Percentiles rank a stretch among this genome's conserved stretches.
Evolutionary conservation across 1,139 yeast genomes (phyloP).

Genomic region (Suhomyces terraborum): DNA sequence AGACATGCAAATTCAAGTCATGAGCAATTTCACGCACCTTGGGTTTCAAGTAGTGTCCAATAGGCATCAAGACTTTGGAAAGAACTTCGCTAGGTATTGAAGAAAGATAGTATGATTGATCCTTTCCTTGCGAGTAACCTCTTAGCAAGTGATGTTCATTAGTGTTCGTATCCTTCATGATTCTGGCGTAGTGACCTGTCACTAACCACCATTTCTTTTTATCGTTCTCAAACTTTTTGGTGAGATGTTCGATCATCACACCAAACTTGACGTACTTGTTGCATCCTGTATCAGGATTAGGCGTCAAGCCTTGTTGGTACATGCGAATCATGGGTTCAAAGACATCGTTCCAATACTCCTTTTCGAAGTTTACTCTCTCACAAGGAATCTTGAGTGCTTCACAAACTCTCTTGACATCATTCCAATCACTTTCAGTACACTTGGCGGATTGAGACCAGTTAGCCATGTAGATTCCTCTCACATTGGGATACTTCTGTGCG

Average conservation of each 20-base stretch:
- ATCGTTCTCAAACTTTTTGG: conserved; percentile 31
- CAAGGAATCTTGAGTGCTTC: conserved; percentile 63
- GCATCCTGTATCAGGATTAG: conserved; percentile 93
- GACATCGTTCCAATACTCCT: conserved; percentile 89
- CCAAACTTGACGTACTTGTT: conserved; percentile 89
- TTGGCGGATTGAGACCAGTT: conserved; percentile 77
- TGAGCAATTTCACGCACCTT: conserved; percentile 69
- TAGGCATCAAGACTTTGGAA: conserved; percentile 65
- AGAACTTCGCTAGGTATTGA: conserved; percentile 56
- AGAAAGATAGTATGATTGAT: conserved; percentile 88
- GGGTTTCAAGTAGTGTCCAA: conserved; percentile 76
- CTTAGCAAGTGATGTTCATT: conserved; percentile 54
- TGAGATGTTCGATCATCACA: conserved; percentile 58
- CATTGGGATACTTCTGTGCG: conserved; percentile 54
- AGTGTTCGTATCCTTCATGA: conserved; percentile 38
- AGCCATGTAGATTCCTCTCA: conserved; percentile 85
- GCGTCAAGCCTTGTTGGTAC: conserved; percentile 76
- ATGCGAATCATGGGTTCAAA: conserved; percentile 85
- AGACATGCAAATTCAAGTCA: conserved; percentile 57
- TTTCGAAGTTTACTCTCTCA: conserved; percentile 79
- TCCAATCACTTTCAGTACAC: conserved; percentile 89
- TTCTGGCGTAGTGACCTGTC: conserved; percentile 88
- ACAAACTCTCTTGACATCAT: conserved; percentile 72
- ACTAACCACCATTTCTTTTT: conserved; percentile 73
- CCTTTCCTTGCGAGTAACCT: conserved; percentile 65